Evolutionary conservation across 306 rosid genomes (phyloP).

Genomic region (Medicago truncatula): MtrunA17r5.0-ANR NC_053045.1:54642501-54643000

Average conservation of each 20-base stretch:
- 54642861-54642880: slow-evolving; percentile 12
- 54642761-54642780: slow-evolving; percentile 6
- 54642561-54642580: slow-evolving; percentile 1
- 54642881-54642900: not conserved
- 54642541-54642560: not conserved
- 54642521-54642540: too few species aligned
- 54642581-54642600: slow-evolving; percentile 73
- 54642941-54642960: too few species aligned
- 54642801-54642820: slow-evolving; percentile 25
- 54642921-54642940: too few species aligned
- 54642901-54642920: not conserved
- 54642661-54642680: slow-evolving; percentile 41
- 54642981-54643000: too few species aligned
- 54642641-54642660: slow-evolving; percentile 59
- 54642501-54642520: too few species aligned
- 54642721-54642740: slow-evolving; percentile 76
- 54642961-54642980: too few species aligned
- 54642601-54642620: slow-evolving; percentile 82
- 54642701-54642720: slow-evolving; percentile 73
- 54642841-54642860: slow-evolving; percentile 32
- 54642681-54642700: slow-evolving; percentile 58
- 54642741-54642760: slow-evolving; percentile 76
- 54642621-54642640: slow-evolving; percentile 83
- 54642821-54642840: slow-evolving; percentile 33
- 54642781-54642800: slow-evolving; percentile 39